These are phyloP conservation scores for Eimeria sp. DNA, from an alignment of 169 alveolate genomes.

Conservation along the genomic window DNA sequence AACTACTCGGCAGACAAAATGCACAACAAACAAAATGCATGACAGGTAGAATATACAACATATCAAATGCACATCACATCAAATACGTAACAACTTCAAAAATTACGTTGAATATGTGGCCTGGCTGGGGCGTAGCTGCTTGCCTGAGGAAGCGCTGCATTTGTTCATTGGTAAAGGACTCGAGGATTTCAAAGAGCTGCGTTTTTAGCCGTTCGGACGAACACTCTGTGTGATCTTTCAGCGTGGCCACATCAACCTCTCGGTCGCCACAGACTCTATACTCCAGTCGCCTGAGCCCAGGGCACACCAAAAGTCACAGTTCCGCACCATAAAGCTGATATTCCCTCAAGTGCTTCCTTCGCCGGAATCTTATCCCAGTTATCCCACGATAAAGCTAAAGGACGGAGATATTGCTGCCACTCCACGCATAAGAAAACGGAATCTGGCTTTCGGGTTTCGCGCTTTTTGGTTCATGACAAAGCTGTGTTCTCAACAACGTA, in stretches of 20 bases:
- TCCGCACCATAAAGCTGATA: neutral
- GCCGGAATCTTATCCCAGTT: neutral
- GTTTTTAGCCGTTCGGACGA: slow-evolving; percentile 89
- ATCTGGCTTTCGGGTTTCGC: neutral
- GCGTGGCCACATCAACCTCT: slow-evolving; percentile 90
- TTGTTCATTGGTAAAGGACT: slow-evolving; percentile 91
- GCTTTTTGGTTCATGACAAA: neutral
- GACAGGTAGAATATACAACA: neutral
- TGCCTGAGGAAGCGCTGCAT: slow-evolving; percentile 92
- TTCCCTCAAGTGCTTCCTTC: neutral
- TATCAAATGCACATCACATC: no score
- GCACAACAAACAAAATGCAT: neutral
- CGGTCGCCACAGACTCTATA: slow-evolving; percentile 95
- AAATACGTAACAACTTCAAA: no score
- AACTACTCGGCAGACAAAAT: no score
- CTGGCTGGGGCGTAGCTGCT: neutral
- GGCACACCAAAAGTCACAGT: no score
- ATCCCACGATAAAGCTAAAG: neutral
- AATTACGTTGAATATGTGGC: neutral
- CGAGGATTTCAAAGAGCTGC: slow-evolving; percentile 92
- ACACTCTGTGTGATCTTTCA: slow-evolving; percentile 93
- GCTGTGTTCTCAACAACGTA: neutral
- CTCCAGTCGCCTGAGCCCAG: slow-evolving; percentile 87
- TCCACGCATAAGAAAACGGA: no score
- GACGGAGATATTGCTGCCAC: neutral